Evolutionary conservation across 257 asterid species (phyloP).

Genomic region (Solanum lignicaule): DNA sequence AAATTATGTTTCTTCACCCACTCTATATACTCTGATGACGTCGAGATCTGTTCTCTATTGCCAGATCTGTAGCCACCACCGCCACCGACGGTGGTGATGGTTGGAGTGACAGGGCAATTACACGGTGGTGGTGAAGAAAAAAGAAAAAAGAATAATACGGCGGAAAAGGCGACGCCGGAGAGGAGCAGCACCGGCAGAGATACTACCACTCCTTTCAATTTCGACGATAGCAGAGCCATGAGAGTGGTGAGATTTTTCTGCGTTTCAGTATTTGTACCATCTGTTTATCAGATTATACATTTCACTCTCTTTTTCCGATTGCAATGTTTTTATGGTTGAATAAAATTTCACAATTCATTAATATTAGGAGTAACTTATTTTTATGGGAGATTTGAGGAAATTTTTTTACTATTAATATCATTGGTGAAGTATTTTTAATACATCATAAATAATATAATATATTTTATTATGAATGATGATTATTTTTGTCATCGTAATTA

Average conservation of each 20-base stretch:
- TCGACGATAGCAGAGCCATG: constrained; percentile 20
- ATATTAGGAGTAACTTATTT: too few relatives aligned
- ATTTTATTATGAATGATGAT: too few relatives aligned
- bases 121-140: constrained; percentile 23
- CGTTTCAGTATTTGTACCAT: background rate
- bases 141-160: constrained; percentile 41
- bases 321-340: background rate
- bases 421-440: background rate
- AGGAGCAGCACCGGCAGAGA: constrained; percentile 58
- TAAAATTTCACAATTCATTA: background rate
- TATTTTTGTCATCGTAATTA: too few relatives aligned
- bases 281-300: background rate
- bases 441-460: too few relatives aligned
- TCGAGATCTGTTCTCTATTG: constrained; percentile 27
- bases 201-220: constrained; percentile 60
- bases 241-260: background rate
- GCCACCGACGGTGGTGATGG: background rate
- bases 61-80: background rate
- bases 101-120: constrained; percentile 43
- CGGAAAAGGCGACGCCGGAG: constrained; percentile 29
- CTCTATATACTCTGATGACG: constrained; percentile 52
- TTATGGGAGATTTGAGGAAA: background rate
- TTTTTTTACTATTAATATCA: too few relatives aligned
- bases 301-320: background rate
- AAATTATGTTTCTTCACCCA: constrained; percentile 44